Percentiles rank a stretch among this genome's conserved stretches.
These are phyloP conservation scores for Nakazawaea wyomingensis DNA, from an alignment of 805 yeast genomes.

Conservation along the genomic window DNA sequence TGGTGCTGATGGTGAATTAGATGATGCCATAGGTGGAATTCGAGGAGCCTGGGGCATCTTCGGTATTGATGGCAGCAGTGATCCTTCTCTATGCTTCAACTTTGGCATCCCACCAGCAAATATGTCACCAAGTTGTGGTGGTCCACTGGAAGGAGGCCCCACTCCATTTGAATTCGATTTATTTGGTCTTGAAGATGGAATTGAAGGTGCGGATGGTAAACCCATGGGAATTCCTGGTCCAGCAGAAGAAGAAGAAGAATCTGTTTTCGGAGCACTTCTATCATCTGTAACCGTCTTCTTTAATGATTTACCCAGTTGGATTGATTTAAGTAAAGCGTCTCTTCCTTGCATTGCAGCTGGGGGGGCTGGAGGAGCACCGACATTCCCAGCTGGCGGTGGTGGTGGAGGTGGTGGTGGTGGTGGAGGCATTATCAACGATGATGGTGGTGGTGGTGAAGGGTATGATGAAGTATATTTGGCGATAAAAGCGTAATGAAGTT, in stretches of 20 bases:
- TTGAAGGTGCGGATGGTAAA: conserved; percentile 22
- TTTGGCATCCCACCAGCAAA: conserved; percentile 82
- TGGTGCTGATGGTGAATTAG: conserved; percentile 21
- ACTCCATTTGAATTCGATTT: conserved; percentile 3
- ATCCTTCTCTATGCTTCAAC: conserved; percentile 43
- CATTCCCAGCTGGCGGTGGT: conserved; percentile 34
- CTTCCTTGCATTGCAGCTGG: conserved; percentile 30
- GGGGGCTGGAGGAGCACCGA: conserved; percentile 27
- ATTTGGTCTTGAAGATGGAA: conserved; percentile 15
- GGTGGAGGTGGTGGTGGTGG: conserved; percentile 59
- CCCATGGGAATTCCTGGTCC: conserved; percentile 14
- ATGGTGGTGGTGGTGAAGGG: not conserved
- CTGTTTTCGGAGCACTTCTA: conserved; percentile 56
- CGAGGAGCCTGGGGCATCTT: conserved; percentile 7
- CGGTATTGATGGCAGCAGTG: conserved; percentile 35
- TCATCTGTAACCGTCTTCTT: conserved; percentile 63
- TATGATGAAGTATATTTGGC: not conserved
- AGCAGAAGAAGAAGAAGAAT: conserved; percentile 26
- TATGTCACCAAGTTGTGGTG: conserved; percentile 58
- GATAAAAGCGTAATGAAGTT: not conserved
- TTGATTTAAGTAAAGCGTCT: conserved; percentile 71
- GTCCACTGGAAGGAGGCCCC: conserved; percentile 20
- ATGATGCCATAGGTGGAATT: conserved; percentile 17
- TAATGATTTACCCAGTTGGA: conserved; percentile 60
- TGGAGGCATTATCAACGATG: conserved; percentile 30